A percentile compares a stretch with the other conserved stretches of the same genome.
Evolutionary conservation across 108 stramenopile genomes (phyloP).

Genomic region (Licmophora abbreviata): DNA sequence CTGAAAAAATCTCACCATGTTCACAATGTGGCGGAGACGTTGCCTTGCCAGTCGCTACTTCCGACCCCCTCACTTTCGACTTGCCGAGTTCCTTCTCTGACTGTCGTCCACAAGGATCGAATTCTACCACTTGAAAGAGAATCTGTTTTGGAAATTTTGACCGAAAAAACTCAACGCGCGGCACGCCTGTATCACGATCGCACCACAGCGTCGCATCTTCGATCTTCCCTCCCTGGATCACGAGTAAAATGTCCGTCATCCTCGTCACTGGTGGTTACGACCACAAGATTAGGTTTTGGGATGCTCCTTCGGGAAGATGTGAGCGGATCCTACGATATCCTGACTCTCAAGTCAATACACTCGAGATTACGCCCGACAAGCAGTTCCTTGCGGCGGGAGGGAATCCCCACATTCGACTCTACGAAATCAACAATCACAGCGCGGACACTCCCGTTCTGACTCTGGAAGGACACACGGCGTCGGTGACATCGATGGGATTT

Average conservation of each 20-base stretch:
- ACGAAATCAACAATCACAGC: constrained; percentile 64
- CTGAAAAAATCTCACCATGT: too few species aligned
- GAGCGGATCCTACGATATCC: constrained; percentile 81
- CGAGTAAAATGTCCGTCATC: constrained; percentile 78
- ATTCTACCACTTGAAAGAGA: too few species aligned
- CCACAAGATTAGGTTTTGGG: constrained; percentile 98
- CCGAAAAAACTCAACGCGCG: too few species aligned
- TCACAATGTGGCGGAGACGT: too few species aligned
- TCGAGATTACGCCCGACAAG: constrained; percentile 96
- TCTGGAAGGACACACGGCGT: constrained; percentile 79
- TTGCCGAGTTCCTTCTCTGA: too few species aligned
- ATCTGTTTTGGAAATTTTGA: too few species aligned
- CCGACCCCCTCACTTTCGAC: too few species aligned
- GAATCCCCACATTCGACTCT: constrained; percentile 90
- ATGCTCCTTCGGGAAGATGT: constrained; percentile 89
- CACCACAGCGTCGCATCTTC: too few species aligned
- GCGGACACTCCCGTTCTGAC: constrained; percentile 65
- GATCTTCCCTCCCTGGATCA: too few species aligned
- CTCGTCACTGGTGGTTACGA: constrained; percentile 97
- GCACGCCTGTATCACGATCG: too few species aligned
- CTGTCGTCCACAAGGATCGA: too few species aligned
- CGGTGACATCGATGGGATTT: constrained; percentile 95
- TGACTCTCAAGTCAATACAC: constrained; percentile 91
- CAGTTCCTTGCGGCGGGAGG: constrained; percentile 92
- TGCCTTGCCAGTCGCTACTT: too few species aligned